phyloP scores from a whole-genome alignment of 192 early-diverging fungal species.

The Lunasporangiospora selenospora region DNA sequence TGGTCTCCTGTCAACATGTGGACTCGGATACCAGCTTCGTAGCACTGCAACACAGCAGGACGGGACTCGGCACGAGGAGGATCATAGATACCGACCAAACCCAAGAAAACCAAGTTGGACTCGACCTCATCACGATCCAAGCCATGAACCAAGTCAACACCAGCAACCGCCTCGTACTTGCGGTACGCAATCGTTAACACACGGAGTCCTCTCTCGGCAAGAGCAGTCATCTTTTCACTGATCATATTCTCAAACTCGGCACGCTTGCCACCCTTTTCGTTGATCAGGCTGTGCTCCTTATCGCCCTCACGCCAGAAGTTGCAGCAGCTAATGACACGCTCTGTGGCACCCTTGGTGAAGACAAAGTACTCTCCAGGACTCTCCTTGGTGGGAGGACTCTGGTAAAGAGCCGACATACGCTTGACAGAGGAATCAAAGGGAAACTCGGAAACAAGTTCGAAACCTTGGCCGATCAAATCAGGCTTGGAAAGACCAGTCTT shows the following conservation, averaged over 20 bases:
- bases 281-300: conserved; percentile 11
- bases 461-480: conserved; percentile 53
- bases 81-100: conserved; percentile 93
- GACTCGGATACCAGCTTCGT: conserved; percentile 89
- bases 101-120: conserved; percentile 76
- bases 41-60: conserved; percentile 73
- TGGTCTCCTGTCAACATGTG: conserved; percentile 96
- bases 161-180: conserved; percentile 30
- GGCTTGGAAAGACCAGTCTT: conserved; percentile 79
- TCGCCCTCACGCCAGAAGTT: conserved; percentile 57
- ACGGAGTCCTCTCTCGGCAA: conserved; percentile 54
- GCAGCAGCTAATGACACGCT: conserved; percentile 84
- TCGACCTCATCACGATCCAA: conserved; percentile 69
- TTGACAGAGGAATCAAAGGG: conserved; percentile 75
- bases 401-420: conserved; percentile 86
- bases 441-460: conserved; percentile 32
- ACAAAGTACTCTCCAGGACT: conserved; percentile 50
- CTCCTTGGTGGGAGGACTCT: conserved; percentile 34
- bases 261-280: conserved; percentile 57
- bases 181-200: conserved; percentile 87
- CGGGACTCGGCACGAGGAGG: conserved; percentile 79
- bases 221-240: conserved; percentile 65
- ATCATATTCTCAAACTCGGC: conserved; percentile 76
- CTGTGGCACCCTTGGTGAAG: conserved; percentile 92
- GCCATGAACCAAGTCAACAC: conserved; percentile 19